Evolutionary conservation across 306 rosid species (phyloP).

Genomic region (Alnus rubra): DNA sequence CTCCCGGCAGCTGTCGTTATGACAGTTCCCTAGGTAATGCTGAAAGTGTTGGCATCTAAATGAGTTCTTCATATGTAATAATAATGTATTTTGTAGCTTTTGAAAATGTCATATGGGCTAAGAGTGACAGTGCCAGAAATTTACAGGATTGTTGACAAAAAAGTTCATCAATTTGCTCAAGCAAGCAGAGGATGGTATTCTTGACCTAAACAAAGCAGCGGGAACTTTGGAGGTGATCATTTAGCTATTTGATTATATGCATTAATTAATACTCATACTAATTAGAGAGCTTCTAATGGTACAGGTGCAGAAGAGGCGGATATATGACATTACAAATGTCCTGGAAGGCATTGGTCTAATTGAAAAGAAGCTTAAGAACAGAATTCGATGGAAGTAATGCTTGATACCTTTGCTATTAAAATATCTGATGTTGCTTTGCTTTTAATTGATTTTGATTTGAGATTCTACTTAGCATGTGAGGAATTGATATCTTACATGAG

Average conservation of each 20-base stretch:
- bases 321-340: slow-evolving; percentile 97
- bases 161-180: slow-evolving; percentile 91
- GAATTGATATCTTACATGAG: slow-evolving; percentile 35
- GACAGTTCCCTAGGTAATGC: slow-evolving; percentile 94
- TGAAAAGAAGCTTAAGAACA: slow-evolving; percentile 93
- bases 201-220: slow-evolving; percentile 95
- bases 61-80: slow-evolving; percentile 18
- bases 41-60: slow-evolving; percentile 13
- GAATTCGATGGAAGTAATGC: slow-evolving; percentile 93
- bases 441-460: slow-evolving; percentile 24
- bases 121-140: slow-evolving; percentile 40
- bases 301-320: slow-evolving; percentile 98
- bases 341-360: slow-evolving; percentile 99
- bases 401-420: slow-evolving; percentile 24
- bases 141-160: slow-evolving; percentile 89
- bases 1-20: slow-evolving; percentile 89
- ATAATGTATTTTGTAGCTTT: slow-evolving; percentile 20
- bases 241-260: slow-evolving; percentile 19
- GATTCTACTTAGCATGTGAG: slow-evolving; percentile 12
- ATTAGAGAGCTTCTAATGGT: slow-evolving; percentile 28
- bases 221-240: slow-evolving; percentile 79
- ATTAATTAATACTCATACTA: slow-evolving; percentile 23
- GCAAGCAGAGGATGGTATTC: slow-evolving; percentile 92
- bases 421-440: slow-evolving; percentile 20
- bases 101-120: slow-evolving; percentile 23